These are phyloP conservation scores for Tolypocladium endophyticum DNA, from an alignment of 2,329 filamentous ascomycete species.

Conservation along the genomic window DNA sequence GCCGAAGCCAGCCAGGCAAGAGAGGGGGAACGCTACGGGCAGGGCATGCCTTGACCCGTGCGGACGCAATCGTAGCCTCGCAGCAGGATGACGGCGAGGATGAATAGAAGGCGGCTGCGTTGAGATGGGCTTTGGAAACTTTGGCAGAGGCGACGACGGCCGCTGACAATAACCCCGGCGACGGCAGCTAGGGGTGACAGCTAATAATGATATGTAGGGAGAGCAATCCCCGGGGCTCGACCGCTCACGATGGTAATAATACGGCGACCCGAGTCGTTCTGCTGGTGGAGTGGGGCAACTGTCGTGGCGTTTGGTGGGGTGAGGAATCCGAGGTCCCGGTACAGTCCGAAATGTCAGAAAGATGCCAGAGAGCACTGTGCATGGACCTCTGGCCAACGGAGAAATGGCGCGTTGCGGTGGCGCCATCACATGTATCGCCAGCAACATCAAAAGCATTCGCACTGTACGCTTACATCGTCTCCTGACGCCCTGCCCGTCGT, in stretches of 20 bases:
- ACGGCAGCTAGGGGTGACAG: background rate
- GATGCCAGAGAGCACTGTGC: background rate
- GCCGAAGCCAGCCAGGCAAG: background rate
- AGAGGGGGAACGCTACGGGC: background rate
- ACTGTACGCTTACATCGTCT: background rate
- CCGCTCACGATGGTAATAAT: slow-evolving; percentile 1
- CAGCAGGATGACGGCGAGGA: background rate
- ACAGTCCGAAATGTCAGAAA: background rate
- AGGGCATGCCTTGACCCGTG: background rate
- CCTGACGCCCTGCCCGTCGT: background rate
- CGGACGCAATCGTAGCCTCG: background rate
- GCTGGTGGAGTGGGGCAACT: background rate
- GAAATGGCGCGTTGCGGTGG: background rate
- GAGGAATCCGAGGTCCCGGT: background rate
- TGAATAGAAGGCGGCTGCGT: background rate
- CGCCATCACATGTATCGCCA: background rate
- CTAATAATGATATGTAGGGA: background rate
- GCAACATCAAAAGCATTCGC: accelerated
- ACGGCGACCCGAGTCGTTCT: background rate
- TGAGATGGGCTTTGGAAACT: background rate
- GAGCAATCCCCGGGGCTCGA: background rate
- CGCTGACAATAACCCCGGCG: background rate
- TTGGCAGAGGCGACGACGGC: background rate
- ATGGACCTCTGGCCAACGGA: background rate
- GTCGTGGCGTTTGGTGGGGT: background rate